Base-by-base conservation (phyloP, 2,329 filamentous ascomycete species). In the Fonsecaea erecta region DNA sequence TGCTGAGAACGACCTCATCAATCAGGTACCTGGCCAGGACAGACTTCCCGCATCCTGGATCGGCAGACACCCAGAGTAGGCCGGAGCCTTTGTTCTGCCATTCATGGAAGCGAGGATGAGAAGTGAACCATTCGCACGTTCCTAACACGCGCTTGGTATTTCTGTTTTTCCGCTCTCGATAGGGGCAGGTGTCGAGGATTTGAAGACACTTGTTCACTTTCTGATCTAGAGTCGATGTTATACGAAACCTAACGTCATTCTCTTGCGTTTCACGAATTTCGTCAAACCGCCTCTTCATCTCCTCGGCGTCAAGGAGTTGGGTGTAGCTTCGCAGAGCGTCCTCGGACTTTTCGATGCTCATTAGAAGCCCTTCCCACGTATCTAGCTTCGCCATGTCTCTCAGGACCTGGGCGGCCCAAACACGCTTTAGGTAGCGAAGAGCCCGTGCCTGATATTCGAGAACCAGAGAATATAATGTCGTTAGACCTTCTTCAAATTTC, bases 41-140 rank as follows among this genome's bases (percentile, higher is more conserved):
- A 21, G 77, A 79, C 63, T 80, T 80, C 2, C 78, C 77, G 64
- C 76, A 79, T n/a, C 78, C 77, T 21, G 77, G 77, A 57, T 78
- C 76, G 1, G 77, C 78, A 7, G 76, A 77, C 2, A 79, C 71
- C 77, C 74, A 79, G n/a, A 80, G 73, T 18, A 79, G 69, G 59
- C 73, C 28, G 28, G 28, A 30, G 28, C 28, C 28, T 30, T 30
- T 30, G 28, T 30, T 30, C 28, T 30, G 3, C 28, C 28, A 30
- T 30, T 30, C 28, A 30, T 30, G 28, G 28, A 30, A 30, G 3
- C 28, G 28, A 30, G 28, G 28, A 30, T 30, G 28, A 30, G 28
- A 30, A 30, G 28, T 30, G 28, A 30, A 30, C 28, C 28, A 30
- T 30, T 30, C 28, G 28, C 28, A 30, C 28, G 28, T 30, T 30